A percentile compares a stretch with the other conserved stretches of the same genome.
These are phyloP conservation scores for Pichia manshurica DNA, from an alignment of 805 yeast species.

Conservation along the genomic window DNA sequence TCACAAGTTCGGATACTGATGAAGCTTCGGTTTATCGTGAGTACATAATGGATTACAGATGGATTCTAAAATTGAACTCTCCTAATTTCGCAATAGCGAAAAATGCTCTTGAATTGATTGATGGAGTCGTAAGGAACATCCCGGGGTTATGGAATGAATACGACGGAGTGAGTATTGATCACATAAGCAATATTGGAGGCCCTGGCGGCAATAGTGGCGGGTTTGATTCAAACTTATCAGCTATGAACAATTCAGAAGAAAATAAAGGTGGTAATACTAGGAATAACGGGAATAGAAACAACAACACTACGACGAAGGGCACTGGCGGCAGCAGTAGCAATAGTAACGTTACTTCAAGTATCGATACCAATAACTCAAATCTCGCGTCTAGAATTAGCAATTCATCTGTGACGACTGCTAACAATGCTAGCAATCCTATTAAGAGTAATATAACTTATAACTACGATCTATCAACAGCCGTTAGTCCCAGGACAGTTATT, in stretches of 20 bases:
- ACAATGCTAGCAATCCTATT: background rate
- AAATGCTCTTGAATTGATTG: conserved; percentile 67
- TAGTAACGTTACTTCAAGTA: too few relatives aligned
- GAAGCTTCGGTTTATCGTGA: conserved; percentile 63
- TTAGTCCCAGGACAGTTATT: conserved; percentile 4
- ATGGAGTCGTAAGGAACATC: conserved; percentile 64
- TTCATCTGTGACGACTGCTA: too few relatives aligned
- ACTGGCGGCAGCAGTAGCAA: background rate
- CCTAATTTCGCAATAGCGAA: conserved; percentile 74
- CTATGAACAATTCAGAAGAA: background rate
- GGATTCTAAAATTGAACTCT: conserved; percentile 68
- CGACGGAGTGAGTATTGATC: conserved; percentile 5
- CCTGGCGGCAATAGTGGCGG: background rate
- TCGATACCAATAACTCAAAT: too few relatives aligned
- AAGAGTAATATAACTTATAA: background rate
- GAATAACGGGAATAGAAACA: background rate
- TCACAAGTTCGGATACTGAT: conserved; percentile 55
- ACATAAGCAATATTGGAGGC: background rate
- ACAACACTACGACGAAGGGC: background rate
- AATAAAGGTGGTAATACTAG: background rate
- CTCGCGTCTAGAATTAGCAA: too few relatives aligned
- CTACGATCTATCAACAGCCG: conserved; percentile 6
- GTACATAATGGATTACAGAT: conserved; percentile 68
- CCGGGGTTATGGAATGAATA: conserved; percentile 52
- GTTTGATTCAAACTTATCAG: background rate